These are phyloP conservation scores for Gossypium gossypioides DNA, from an alignment of 441 rosid species.

Conservation along the genomic window DNA sequence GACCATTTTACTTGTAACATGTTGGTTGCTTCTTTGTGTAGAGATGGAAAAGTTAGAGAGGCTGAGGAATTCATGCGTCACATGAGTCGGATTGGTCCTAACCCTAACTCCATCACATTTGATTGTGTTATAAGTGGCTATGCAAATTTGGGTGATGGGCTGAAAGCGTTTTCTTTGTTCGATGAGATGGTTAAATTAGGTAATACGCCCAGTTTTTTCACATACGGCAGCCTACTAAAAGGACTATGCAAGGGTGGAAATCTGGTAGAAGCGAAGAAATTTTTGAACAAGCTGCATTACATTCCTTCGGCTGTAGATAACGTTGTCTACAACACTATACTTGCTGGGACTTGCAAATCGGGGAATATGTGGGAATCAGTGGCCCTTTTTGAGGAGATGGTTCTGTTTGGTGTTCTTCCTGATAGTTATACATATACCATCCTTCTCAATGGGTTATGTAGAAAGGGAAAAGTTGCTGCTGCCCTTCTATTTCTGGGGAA, in stretches of 20 bases:
- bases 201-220: constrained; percentile 51
- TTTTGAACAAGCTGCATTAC: constrained; percentile 39
- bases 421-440: constrained; percentile 54
- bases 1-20: constrained; percentile 45
- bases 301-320: constrained; percentile 57
- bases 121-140: constrained; percentile 59
- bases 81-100: constrained; percentile 37
- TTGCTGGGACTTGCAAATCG: constrained; percentile 45
- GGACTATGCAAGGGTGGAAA: constrained; percentile 74
- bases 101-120: constrained; percentile 46
- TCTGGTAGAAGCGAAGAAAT: constrained; percentile 45
- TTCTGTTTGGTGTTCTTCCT: constrained; percentile 42
- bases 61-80: constrained; percentile 61
- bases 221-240: constrained; percentile 66
- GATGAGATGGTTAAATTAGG: constrained; percentile 72
- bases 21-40: constrained; percentile 55
- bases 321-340: constrained; percentile 52
- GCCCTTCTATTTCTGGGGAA: constrained; percentile 53
- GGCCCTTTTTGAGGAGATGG: constrained; percentile 57
- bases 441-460: constrained; percentile 59
- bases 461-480: constrained; percentile 52
- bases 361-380: constrained; percentile 58
- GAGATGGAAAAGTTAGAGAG: constrained; percentile 46
- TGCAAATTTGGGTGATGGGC: constrained; percentile 45
- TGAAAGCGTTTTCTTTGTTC: constrained; percentile 50